These are phyloP conservation scores for Phialophora expanda DNA, from an alignment of 2,329 filamentous ascomycete species.

Conservation along the genomic window DNA sequence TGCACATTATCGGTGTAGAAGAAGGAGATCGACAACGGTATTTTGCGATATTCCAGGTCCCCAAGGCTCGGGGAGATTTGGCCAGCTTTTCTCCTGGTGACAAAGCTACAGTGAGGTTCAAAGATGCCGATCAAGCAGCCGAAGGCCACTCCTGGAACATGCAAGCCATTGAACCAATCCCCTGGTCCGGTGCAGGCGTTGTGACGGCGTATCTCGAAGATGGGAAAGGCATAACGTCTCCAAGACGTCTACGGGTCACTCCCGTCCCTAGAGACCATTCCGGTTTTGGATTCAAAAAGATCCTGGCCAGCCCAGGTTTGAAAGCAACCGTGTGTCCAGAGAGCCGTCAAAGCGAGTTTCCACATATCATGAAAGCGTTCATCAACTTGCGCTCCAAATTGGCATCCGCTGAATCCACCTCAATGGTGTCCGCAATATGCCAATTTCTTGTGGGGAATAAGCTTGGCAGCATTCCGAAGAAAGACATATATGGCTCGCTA, in stretches of 20 bases:
- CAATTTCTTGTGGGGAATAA: neutral
- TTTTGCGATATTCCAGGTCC: neutral
- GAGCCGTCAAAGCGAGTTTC: slow-evolving; percentile 14
- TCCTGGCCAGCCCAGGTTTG: neutral
- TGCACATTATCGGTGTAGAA: neutral
- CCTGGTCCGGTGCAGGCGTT: neutral
- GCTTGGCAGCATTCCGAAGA: neutral
- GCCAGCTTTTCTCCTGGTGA: neutral
- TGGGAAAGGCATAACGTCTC: neutral
- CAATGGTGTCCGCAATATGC: neutral
- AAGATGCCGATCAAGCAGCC: neutral
- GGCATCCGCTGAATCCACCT: no score
- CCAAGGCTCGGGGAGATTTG: neutral
- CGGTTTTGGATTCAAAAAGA: neutral
- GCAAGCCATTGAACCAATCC: neutral
- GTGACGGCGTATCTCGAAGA: neutral
- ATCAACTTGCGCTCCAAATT: neutral
- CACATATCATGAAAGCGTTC: slow-evolving; percentile 11
- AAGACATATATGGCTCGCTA: slow-evolving; percentile 21
- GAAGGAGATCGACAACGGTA: neutral
- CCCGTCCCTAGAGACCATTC: neutral
- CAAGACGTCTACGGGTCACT: neutral
- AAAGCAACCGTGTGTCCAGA: slow-evolving; percentile 9
- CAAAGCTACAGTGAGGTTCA: neutral
- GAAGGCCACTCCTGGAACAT: neutral